Percentiles rank a stretch among this genome's conserved stretches.
Evolutionary conservation across 139 green algal genomes (phyloP).

Genomic region (Tetratostichococcus sp.): DNA sequence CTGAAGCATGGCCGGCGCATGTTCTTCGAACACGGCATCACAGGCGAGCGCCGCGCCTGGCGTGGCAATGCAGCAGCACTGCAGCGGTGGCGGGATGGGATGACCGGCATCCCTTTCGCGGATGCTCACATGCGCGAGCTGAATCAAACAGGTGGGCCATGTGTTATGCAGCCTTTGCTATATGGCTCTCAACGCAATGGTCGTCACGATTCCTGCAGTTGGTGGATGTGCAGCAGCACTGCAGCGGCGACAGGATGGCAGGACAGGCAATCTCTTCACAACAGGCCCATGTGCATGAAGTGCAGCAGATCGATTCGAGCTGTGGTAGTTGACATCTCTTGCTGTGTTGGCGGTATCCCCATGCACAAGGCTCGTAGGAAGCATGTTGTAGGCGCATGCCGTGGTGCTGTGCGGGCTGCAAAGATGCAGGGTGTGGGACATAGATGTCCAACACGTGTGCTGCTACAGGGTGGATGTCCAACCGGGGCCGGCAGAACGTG

Average conservation of each 20-base stretch:
- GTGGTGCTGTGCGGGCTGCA: too few species aligned
- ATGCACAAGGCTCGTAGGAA: too few species aligned
- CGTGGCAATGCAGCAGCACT: conserved; percentile 14
- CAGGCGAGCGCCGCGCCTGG: conserved; percentile 16
- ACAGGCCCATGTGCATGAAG: conserved; percentile 84
- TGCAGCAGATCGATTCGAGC: conserved; percentile 50
- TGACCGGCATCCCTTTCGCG: conserved; percentile 76
- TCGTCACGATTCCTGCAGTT: too few species aligned
- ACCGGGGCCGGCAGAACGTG: conserved; percentile 69
- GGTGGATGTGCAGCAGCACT: conserved; percentile 13
- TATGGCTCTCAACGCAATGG: too few species aligned
- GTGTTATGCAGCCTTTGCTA: neutral
- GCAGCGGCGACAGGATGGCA: conserved; percentile 47
- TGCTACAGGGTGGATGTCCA: conserved; percentile 64
- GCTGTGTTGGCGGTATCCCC: too few species aligned
- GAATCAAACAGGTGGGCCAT: conserved; percentile 39
- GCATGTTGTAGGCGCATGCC: too few species aligned
- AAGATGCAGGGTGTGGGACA: too few species aligned
- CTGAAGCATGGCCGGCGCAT: conserved; percentile 48
- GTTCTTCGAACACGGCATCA: neutral
- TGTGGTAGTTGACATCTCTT: too few species aligned
- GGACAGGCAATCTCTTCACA: conserved; percentile 75
- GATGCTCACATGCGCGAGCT: conserved; percentile 89
- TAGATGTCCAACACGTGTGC: too few species aligned
- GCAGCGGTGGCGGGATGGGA: conserved; percentile 46